Percentiles rank a stretch among this genome's conserved stretches.
Conservation (phyloP, 768 basidiomycete species). For the Boletus rufocinnamomeus region DNA sequence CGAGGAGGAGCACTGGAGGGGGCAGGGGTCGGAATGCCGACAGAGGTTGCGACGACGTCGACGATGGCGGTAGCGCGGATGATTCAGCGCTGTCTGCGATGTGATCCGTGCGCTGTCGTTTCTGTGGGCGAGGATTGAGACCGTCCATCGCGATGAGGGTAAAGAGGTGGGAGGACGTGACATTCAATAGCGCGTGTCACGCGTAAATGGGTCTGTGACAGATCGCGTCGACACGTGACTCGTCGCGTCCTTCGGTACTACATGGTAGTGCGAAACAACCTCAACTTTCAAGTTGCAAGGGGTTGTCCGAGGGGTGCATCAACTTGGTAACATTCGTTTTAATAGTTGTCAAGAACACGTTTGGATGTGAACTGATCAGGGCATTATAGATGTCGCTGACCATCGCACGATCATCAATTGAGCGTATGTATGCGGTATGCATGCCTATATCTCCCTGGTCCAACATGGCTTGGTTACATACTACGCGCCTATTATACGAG, state of each 20-base stretch:
- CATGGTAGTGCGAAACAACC: not conserved
- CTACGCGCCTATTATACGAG: not conserved
- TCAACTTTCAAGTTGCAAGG: not conserved
- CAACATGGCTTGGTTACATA: not conserved
- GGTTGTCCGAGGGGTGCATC: not conserved
- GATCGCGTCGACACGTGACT: constrained; percentile 25
- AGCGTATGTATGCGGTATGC: not conserved
- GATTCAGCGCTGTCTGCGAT: not conserved
- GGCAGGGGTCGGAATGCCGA: constrained; percentile 38
- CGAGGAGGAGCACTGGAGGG: constrained; percentile 53
- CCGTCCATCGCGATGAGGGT: constrained; percentile 25
- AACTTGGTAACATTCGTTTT: not conserved
- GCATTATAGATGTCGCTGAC: not conserved
- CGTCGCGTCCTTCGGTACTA: not conserved
- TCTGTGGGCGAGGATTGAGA: constrained; percentile 37
- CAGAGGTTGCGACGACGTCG: not conserved
- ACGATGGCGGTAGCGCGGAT: not conserved
- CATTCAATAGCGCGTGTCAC: constrained; percentile 23
- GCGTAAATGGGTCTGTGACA: constrained; percentile 34
- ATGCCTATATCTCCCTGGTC: not conserved
- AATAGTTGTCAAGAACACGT: not conserved
- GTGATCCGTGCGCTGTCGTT: constrained; percentile 33
- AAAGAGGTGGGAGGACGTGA: constrained; percentile 14
- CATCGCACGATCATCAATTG: not conserved
- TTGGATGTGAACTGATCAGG: not conserved